phyloP scores from a whole-genome alignment of 345 rosid genomes.

The Triadica sebifera region DNA sequence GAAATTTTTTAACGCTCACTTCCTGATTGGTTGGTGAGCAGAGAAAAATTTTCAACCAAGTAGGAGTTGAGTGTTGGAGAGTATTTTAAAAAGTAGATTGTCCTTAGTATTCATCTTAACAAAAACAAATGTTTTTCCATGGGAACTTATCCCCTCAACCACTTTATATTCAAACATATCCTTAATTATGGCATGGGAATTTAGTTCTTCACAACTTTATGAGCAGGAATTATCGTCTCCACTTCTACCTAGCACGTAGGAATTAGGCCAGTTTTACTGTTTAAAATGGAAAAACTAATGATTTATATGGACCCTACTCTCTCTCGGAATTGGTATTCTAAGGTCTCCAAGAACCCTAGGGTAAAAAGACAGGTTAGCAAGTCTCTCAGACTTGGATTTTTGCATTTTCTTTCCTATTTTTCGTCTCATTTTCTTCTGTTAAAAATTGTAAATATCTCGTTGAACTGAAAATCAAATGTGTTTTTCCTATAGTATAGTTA shows the following conservation, averaged over 20 bases:
- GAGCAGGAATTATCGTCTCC: background rate
- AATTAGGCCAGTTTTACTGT: background rate
- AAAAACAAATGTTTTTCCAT: background rate
- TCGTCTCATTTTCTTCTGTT: background rate
- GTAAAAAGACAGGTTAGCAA: too few relatives aligned
- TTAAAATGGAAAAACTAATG: background rate
- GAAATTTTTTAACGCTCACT: too few relatives aligned
- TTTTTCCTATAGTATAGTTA: background rate
- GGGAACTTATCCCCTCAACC: background rate
- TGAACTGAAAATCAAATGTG: background rate
- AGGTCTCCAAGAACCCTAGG: background rate
- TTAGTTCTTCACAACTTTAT: background rate
- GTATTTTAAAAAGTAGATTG: too few relatives aligned
- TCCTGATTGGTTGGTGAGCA: too few relatives aligned
- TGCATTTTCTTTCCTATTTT: background rate
- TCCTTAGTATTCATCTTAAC: too few relatives aligned
- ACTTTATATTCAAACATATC: background rate
- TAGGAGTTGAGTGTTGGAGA: too few relatives aligned
- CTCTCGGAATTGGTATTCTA: background rate
- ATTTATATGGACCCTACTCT: background rate
- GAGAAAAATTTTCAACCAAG: too few relatives aligned
- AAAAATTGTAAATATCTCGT: background rate
- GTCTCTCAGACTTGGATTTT: background rate
- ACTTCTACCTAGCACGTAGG: background rate
- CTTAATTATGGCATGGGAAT: background rate